Base-by-base conservation (phyloP, 1,284 basidiomycete species). In the Cutaneotrichosporon dermatis region DNA sequence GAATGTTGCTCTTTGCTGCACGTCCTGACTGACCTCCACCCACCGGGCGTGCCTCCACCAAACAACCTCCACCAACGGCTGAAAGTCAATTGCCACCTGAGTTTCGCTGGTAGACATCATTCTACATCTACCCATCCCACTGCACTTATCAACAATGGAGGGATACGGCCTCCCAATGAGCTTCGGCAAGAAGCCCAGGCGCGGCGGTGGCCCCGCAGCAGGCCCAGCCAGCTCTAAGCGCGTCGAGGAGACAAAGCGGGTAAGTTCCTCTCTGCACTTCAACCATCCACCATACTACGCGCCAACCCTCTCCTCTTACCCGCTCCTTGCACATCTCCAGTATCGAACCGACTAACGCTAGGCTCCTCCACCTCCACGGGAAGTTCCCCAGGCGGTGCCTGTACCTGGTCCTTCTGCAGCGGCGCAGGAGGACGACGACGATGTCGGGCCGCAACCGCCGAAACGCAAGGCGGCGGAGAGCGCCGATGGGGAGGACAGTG, bases 111-210 rank as follows among this genome's bases (percentile, higher is more conserved):
- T 11, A 13, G 10, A n/a, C 33, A 33, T 39, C n/a, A 35, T 16
- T 8, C 15, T 44, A 40, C 16, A 42, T 16, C 37, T 25, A 44
- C 16, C 41, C 37, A 12, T 35, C 25, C 33, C 25, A 25, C 25
- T 25, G 25, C 25, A 49, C 33, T 7, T 25, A 39, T 41, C 55
- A 49, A 36, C 42, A 40, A 79, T 79, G 77, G 77, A 79, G 35
- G 69, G 65, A n/a, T 71, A 70, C 36, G 75, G 69, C 33, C 68
- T 79, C 2, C 77, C 77, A 2, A 77, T 79, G 74, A 74, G 73
- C 66, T 79, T 79, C 60, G 78, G 78, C 63, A 79, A 79, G 63
- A 78, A 77, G 65, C 65, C 74, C 51, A 77, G 76, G 58, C 61
- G 60, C 12, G 39, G 37, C 8, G 39, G 50, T 6, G 50, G 37